A percentile compares a stretch with the other conserved stretches of the same genome.
These are phyloP conservation scores for Ceratopteris richardii DNA, from an alignment of 75 land plant species.

Conservation along the genomic window DNA sequence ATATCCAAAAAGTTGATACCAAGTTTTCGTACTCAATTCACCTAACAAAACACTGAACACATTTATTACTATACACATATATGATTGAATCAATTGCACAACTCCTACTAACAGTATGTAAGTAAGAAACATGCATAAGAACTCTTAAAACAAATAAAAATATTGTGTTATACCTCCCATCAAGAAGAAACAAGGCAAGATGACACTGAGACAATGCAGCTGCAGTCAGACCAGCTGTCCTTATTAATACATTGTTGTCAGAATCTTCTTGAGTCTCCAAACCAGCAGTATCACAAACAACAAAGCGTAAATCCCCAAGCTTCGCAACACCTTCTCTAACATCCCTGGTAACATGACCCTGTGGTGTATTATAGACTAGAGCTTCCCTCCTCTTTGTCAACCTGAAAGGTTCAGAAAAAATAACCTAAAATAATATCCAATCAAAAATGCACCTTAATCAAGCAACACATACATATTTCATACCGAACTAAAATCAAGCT, in stretches of 20 bases:
- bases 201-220: slow-evolving; percentile 59
- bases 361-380: slow-evolving; percentile 92
- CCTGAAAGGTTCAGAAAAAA: slow-evolving; percentile 37
- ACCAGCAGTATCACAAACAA: slow-evolving; percentile 89
- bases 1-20: no score
- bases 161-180: slow-evolving; percentile 78
- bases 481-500: no score
- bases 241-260: slow-evolving; percentile 64
- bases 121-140: no score
- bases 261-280: slow-evolving; percentile 68
- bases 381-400: slow-evolving; percentile 93
- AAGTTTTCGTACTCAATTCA: no score
- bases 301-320: slow-evolving; percentile 76
- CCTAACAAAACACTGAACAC: no score
- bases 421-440: no score
- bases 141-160: no score
- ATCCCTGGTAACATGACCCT: slow-evolving; percentile 90
- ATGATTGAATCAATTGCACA: no score
- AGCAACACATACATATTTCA: no score
- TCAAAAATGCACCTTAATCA: no score
- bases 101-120: no score
- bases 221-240: slow-evolving; percentile 82
- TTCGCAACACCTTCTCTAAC: slow-evolving; percentile 96
- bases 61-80: no score
- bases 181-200: slow-evolving; percentile 78